Conservation (phyloP, 2,329 filamentous ascomycete genomes). For the Fonsecaea pedrosoi region DNA sequence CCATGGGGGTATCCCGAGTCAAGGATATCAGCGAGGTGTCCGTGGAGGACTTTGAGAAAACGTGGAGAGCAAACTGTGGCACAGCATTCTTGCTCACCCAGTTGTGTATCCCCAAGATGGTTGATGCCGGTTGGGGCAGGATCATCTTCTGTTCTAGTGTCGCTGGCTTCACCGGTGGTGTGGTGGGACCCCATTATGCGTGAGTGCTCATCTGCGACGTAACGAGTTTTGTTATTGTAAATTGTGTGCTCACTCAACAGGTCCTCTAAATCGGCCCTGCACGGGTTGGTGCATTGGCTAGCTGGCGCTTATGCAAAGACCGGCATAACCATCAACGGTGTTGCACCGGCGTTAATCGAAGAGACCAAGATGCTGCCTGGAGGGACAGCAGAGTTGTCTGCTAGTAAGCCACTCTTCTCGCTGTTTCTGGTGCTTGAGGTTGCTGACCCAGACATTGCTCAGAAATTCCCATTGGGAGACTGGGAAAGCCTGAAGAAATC, state of each 20-base stretch:
- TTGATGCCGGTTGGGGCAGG: constrained; percentile 64
- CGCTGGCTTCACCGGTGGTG: constrained; percentile 67
- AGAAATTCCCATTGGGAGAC: constrained; percentile 54
- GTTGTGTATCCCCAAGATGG: constrained; percentile 66
- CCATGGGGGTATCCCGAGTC: constrained; percentile 62
- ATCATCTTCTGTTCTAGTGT: constrained; percentile 70
- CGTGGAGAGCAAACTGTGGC: constrained; percentile 66
- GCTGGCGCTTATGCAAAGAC: constrained; percentile 51
- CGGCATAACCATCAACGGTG: constrained; percentile 57
- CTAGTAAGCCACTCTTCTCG: constrained; percentile 21
- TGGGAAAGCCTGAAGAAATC: constrained; percentile 55
- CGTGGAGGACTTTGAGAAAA: constrained; percentile 69
- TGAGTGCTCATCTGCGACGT: constrained; percentile 41
- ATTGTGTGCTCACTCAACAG: constrained; percentile 37
- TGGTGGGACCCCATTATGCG: constrained; percentile 63
- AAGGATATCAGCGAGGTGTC: constrained; percentile 62
- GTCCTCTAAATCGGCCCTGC: constrained; percentile 53
- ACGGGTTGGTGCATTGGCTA: constrained; percentile 57
- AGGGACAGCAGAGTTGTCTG: constrained; percentile 42
- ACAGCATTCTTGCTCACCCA: constrained; percentile 69
- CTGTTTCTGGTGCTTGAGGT: neutral
- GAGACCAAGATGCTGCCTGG: constrained; percentile 54
- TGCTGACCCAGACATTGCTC: constrained; percentile 7
- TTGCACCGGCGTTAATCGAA: constrained; percentile 57
- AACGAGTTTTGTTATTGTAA: constrained; percentile 34